Conservation (phyloP, 1,139 yeast genomes). For the Suhomyces panamericanus region DNA sequence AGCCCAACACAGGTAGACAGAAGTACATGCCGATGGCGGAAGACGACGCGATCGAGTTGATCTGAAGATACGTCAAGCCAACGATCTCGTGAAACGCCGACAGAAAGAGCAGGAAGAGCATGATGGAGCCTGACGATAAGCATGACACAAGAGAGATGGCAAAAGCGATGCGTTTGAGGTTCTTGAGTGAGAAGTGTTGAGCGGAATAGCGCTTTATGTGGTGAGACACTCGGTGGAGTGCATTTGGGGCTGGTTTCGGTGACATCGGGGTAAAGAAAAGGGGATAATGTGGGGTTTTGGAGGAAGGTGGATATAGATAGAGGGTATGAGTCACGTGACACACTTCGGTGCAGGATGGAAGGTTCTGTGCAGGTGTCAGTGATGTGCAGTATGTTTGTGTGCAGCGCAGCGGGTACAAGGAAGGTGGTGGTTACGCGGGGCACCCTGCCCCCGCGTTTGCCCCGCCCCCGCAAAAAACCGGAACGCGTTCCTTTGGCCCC, state of each 20-base stretch:
- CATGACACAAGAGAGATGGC: slow-evolving; percentile 52
- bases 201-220: slow-evolving; percentile 24
- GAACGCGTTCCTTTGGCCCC: background rate
- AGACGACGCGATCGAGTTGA: slow-evolving; percentile 74
- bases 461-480: background rate
- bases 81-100: slow-evolving; percentile 61
- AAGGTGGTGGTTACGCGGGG: background rate
- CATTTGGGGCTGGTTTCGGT: slow-evolving; percentile 1
- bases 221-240: slow-evolving; percentile 18
- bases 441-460: background rate
- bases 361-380: no score
- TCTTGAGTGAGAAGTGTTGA: slow-evolving; percentile 24
- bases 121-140: slow-evolving; percentile 76
- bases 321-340: background rate
- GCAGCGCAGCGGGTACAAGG: background rate
- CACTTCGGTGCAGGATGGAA: background rate
- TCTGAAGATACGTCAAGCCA: slow-evolving; percentile 65
- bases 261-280: background rate
- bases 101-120: slow-evolving; percentile 77
- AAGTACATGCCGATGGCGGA: slow-evolving; percentile 83
- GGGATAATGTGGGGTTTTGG: background rate
- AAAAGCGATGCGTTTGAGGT: slow-evolving; percentile 40
- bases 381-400: background rate
- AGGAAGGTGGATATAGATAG: background rate
- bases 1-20: slow-evolving; percentile 80